Conservation (phyloP, 371 early-diverging fungal species). For the Funneliformis caledonium region DNA sequence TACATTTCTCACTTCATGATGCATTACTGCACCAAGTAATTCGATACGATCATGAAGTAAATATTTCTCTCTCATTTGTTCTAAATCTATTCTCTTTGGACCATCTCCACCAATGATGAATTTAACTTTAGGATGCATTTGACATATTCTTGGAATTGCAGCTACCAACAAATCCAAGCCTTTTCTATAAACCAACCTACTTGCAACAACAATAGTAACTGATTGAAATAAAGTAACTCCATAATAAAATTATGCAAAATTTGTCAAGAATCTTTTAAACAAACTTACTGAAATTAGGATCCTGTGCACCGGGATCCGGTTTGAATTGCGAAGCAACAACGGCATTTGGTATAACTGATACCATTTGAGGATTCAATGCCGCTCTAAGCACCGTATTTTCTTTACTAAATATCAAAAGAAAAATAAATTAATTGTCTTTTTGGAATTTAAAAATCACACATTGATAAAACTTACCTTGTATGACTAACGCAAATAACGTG, state of each 20-base stretch:
- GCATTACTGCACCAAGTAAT: constrained; percentile 88
- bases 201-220: constrained; percentile 94
- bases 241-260: not conserved
- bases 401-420: constrained; percentile 67
- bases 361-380: constrained; percentile 84
- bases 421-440: not conserved
- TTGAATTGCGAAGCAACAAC: constrained; percentile 89
- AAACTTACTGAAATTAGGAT: constrained; percentile 77
- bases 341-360: constrained; percentile 99
- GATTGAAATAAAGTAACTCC: not conserved
- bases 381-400: constrained; percentile 97
- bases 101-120: constrained; percentile 99
- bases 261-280: not conserved
- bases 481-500: constrained; percentile 99
- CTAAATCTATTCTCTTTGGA: constrained; percentile 93
- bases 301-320: constrained; percentile 81
- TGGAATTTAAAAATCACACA: not conserved
- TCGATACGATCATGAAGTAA: constrained; percentile 92
- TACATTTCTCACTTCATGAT: constrained; percentile 87
- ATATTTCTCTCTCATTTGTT: constrained; percentile 97
- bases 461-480: constrained; percentile 68
- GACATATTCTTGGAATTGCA: constrained; percentile 94
- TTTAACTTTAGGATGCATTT: constrained; percentile 76
- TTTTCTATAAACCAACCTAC: constrained; percentile 96
- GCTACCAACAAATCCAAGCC: constrained; percentile 95